Conservation (phyloP, 2,329 filamentous ascomycete species). For the Curvularia hawaiiensis region DNA sequence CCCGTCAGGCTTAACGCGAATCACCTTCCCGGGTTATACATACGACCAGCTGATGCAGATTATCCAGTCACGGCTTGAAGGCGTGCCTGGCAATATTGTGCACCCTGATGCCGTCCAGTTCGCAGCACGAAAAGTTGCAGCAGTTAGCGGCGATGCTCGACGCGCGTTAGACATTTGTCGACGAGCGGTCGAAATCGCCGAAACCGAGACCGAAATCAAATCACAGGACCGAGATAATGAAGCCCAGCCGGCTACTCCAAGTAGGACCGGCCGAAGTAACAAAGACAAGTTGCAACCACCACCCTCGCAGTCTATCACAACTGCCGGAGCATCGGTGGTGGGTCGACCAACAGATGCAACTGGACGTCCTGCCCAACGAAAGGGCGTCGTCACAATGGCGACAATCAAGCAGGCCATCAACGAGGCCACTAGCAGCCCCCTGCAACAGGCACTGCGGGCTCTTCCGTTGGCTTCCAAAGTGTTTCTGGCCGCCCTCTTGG, state of each 20-base stretch:
- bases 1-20: conserved; percentile 74
- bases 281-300: conserved; percentile 32
- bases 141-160: conserved; percentile 91
- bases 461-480: conserved; percentile 84
- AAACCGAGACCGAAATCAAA: conserved; percentile 71
- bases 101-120: conserved; percentile 95
- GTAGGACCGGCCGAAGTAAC: conserved; percentile 56
- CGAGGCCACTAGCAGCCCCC: conserved; percentile 89
- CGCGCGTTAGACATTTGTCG: conserved; percentile 94
- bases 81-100: conserved; percentile 86
- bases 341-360: conserved; percentile 32
- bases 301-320: conserved; percentile 24
- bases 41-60: conserved; percentile 98
- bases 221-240: conserved; percentile 39
- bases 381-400: conserved; percentile 79
- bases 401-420: conserved; percentile 94
- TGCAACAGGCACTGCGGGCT: conserved; percentile 85
- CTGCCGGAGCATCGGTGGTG: conserved; percentile 31
- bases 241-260: conserved; percentile 63
- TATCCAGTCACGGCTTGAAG: conserved; percentile 89
- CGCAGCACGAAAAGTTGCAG: conserved; percentile 93
- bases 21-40: conserved; percentile 96
- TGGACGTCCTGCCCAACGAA: conserved; percentile 30
- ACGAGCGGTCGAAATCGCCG: conserved; percentile 91
- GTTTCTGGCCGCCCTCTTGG: conserved; percentile 80